phyloP scores from a whole-genome alignment of 116 monocot species.

The Thalassia testudinum region DNA sequence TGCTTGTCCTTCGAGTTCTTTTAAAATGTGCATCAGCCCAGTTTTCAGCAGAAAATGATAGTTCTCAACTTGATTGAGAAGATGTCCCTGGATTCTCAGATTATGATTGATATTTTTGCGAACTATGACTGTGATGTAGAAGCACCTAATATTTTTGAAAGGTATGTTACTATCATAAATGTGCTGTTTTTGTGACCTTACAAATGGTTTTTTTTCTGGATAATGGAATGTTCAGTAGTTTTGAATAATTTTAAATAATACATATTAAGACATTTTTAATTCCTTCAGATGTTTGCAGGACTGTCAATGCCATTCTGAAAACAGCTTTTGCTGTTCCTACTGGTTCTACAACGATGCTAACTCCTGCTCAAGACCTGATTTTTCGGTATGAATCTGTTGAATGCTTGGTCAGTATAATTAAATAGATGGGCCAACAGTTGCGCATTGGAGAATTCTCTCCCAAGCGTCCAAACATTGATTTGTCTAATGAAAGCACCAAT shows the following conservation, averaged over 20 bases:
- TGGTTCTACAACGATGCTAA: slow-evolving; percentile 68
- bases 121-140: slow-evolving; percentile 99
- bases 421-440: slow-evolving; percentile 91
- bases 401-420: slow-evolving; percentile 68
- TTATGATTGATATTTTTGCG: slow-evolving; percentile 89
- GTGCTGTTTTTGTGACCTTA: too few species aligned
- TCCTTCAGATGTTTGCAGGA: slow-evolving; percentile 86
- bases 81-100: slow-evolving; percentile 81
- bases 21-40: slow-evolving; percentile 93
- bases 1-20: slow-evolving; percentile 92
- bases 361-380: slow-evolving; percentile 65
- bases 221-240: neutral
- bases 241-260: neutral
- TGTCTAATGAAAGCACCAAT: slow-evolving; percentile 29
- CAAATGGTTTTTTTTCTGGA: too few species aligned
- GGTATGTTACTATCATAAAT: slow-evolving; percentile 19
- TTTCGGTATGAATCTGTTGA: slow-evolving; percentile 86
- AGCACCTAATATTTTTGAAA: slow-evolving; percentile 95
- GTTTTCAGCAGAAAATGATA: slow-evolving; percentile 92
- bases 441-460: slow-evolving; percentile 51
- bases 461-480: slow-evolving; percentile 28
- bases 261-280: slow-evolving; percentile 75
- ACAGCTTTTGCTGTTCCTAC: slow-evolving; percentile 85
- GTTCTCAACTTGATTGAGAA: slow-evolving; percentile 84
- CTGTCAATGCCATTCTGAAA: slow-evolving; percentile 88